Evolutionary conservation across 345 rosid species (phyloP), one percentile per base, ranked within the genome.

Genomic region (Trapa bicornis): DNA sequence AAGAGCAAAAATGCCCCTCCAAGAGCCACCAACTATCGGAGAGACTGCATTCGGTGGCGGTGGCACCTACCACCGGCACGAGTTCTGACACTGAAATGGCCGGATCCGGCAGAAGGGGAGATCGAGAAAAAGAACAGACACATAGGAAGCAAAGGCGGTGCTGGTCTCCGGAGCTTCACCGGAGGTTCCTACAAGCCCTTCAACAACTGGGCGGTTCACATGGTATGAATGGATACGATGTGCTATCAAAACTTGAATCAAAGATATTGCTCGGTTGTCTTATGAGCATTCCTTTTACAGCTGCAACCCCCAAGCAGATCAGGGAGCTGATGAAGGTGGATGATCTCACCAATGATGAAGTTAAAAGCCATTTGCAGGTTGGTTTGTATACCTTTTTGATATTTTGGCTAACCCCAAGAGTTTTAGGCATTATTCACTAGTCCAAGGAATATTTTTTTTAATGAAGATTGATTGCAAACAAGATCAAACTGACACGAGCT

Each of bases 291-390:
- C 22, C 15, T 50, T 50, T n/a, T 71, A 70, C 82, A 93, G 98
- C 75, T 70, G 94, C 98, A 11, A 93, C 98, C 0, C 98, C 98
- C 0, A 92, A 92, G 79, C 98, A 89, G 75, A 92, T 93, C 5
- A 87, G 96, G 75, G 98, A 93, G 80, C 77, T 83, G 66, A 93
- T 93, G 98, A 90, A 90, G 74, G 97, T 93, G 22, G 98, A 93
- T 75, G 97, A 97, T 60, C 85, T 93, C 33, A 87, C 96, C 14
- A 93, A 90, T 37, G 98, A 90, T 72, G 98, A 93, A 88, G 98
- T 93, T 36, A 93, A 93, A 78, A 93, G 98, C 83, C 98, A 93
- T 88, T 82, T 93, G 74, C 98, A 93, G 98, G 98, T 92, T 48
- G 98, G 98, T 92, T 48, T 14, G 50, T 68, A 58, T 58, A 42